phyloP scores from a whole-genome alignment of 768 basidiomycete genomes.

The Panus rudis region DNA sequence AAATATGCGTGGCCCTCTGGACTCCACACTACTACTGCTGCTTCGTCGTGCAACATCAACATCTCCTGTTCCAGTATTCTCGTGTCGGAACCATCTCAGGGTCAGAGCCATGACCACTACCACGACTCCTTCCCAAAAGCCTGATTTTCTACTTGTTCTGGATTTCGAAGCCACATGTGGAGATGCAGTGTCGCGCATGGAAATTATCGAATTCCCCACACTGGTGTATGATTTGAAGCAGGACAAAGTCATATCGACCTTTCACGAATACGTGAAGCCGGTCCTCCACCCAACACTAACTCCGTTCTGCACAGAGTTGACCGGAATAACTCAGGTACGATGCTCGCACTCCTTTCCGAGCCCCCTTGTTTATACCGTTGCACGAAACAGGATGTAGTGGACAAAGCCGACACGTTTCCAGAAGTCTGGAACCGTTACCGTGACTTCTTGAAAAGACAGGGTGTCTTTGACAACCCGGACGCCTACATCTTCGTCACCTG shows the following conservation, averaged over 20 bases:
- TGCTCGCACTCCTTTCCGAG: not conserved
- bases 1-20: too few species aligned
- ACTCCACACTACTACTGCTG: too few species aligned
- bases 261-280: constrained; percentile 25
- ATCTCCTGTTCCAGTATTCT: too few species aligned
- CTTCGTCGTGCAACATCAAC: too few species aligned
- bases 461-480: constrained; percentile 10
- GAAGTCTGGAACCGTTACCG: constrained; percentile 22
- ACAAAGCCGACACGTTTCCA: constrained; percentile 18
- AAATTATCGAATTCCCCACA: constrained; percentile 25
- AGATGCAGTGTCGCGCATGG: constrained; percentile 14
- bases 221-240: constrained; percentile 20
- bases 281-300: constrained; percentile 17
- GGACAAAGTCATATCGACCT: constrained; percentile 17
- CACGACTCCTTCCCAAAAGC: too few species aligned
- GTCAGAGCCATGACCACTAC: not conserved
- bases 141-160: constrained; percentile 18
- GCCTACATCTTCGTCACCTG: constrained; percentile 20
- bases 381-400: constrained; percentile 16
- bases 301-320: constrained; percentile 21
- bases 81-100: too few species aligned
- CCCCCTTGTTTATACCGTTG: not conserved
- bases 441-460: constrained; percentile 15
- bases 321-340: constrained; percentile 23
- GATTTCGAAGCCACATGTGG: constrained; percentile 26